Base-by-base conservation (phyloP, 352 stramenopile species). In the Elongisporangium prolatum region DNA sequence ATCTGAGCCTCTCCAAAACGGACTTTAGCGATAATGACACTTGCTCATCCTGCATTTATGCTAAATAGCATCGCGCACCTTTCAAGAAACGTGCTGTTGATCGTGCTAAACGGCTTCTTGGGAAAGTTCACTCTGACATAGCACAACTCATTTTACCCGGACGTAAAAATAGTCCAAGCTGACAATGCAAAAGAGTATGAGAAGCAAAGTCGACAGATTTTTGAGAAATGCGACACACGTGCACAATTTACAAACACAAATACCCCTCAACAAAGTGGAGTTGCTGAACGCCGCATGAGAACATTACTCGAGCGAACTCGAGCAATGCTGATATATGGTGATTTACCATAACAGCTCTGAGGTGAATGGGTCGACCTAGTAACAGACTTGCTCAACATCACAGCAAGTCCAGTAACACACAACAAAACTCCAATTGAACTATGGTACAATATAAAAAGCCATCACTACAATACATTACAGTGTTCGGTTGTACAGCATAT, bases 171-270 rank as follows among this genome's bases (percentile, higher is more conserved):
- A 2, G 22, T 69, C 5, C 63, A 69, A 56, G 59, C 49, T 21
- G 63, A 69, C 24, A 69, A 69, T 48, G 63, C 63, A 13, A 40
- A 40, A 21, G 50, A 66, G 53, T 63, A 63, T 14, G 63, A 69
- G 24, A 66, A 69, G 34, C 55, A 63, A 17, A 59, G 57, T 17
- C 28, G 54, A 20, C 52, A 58, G 5, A 63, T 70, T 22, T 58
- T 58, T 21, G 16, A 59, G 11, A 70, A 70, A 40, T n/a, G n/a
- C n/a, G n/a, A n/a, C n/a, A n/a, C n/a, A n/a, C n/a, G n/a, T n/a
- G n/a, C n/a, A n/a, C n/a, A 66, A 18, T 66, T 65, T 25, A 60
- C 63, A 2, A 70, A 70, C n/a, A 59, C 63, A 2, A 66, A 70
- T 52, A 61, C 59, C 18, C 59, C 63, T 47, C 58, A 66, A 53